phyloP scores from a whole-genome alignment of 331 rosid species.

The Phaseolus coccineus region DNA sequence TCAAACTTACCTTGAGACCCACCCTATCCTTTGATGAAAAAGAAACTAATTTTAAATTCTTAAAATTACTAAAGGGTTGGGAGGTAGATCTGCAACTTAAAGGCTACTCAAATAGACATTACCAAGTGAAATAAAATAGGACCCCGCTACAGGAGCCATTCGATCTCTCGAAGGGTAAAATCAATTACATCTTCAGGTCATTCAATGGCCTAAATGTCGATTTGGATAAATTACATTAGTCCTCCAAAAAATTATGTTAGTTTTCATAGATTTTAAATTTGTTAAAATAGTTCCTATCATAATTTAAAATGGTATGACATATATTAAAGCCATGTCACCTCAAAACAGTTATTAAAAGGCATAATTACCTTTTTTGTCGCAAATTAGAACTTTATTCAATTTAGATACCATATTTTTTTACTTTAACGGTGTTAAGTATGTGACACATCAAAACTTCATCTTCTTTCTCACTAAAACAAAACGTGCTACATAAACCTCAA shows the following conservation, averaged over 20 bases:
- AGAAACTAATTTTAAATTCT: constrained; percentile 16
- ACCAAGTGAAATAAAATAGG: neutral
- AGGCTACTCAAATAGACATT: neutral
- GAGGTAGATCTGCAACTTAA: constrained; percentile 9
- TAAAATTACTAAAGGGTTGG: neutral
- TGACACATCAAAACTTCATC: no score
- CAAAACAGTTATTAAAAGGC: neutral
- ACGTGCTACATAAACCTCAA: no score
- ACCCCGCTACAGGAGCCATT: neutral
- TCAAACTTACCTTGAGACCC: constrained; percentile 24
- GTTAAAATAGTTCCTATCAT: neutral
- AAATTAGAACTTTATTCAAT: no score
- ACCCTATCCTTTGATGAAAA: constrained; percentile 10
- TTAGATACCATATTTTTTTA: no score
- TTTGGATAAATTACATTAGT: neutral
- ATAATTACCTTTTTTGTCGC: no score
- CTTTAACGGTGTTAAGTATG: no score
- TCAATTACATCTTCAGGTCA: constrained; percentile 5
- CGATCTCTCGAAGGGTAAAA: neutral
- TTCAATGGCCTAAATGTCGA: neutral
- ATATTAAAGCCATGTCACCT: no score
- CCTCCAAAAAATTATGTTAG: neutral
- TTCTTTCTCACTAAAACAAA: no score
- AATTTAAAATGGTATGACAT: neutral
- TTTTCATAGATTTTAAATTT: neutral